Evolutionary conservation across 139 green algal species (phyloP).

Genomic region (Mesostigma viride): DNA sequence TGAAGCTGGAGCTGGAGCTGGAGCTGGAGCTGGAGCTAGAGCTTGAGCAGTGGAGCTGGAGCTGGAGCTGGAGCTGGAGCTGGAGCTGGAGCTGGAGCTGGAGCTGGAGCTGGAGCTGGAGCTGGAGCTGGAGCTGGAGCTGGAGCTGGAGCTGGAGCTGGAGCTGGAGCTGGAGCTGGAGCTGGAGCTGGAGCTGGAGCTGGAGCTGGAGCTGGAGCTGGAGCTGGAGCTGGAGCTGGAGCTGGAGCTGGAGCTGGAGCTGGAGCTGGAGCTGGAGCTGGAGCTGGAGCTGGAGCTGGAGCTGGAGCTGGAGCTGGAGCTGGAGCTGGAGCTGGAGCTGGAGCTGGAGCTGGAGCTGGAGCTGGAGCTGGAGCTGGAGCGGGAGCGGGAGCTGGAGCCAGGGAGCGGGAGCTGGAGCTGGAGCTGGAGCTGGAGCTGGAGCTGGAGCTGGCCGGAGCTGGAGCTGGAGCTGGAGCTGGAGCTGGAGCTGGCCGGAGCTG

Average conservation of each 20-base stretch:
- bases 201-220: conserved; percentile 15
- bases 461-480: conserved; percentile 6
- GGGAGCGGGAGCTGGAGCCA: neutral
- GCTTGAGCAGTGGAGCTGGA: too few species aligned
- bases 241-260: conserved; percentile 12
- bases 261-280: conserved; percentile 15
- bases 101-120: conserved; percentile 6
- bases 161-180: neutral
- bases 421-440: neutral
- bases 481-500: neutral
- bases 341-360: conserved; percentile 13
- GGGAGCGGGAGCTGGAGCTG: neutral
- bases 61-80: conserved; percentile 10
- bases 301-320: conserved; percentile 12
- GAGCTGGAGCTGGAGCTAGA: too few species aligned
- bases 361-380: conserved; percentile 12
- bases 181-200: conserved; percentile 8
- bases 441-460: conserved; percentile 11
- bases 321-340: conserved; percentile 15
- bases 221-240: conserved; percentile 13
- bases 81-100: conserved; percentile 11
- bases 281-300: conserved; percentile 13
- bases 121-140: neutral
- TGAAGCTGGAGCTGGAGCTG: too few species aligned
- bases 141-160: neutral